Evolutionary conservation across 345 rosid genomes (phyloP).

Genomic region (Melaleuca quinquenervia): DNA sequence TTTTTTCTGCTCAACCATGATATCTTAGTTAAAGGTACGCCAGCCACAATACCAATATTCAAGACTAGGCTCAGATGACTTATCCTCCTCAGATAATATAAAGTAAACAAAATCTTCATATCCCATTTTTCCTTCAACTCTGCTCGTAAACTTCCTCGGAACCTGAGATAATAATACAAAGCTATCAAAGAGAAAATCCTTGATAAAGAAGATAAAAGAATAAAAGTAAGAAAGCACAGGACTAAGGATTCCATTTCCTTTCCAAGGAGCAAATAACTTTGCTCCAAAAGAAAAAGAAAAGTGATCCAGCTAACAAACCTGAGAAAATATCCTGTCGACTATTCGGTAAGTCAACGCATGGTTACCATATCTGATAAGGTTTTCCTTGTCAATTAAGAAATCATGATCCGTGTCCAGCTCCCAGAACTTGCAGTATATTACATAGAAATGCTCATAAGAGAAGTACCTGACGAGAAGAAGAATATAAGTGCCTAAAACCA

Average conservation of each 20-base stretch:
- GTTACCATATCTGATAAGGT: constrained; percentile 92
- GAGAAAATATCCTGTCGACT: constrained; percentile 88
- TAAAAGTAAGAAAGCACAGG: not conserved
- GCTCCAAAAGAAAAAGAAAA: not conserved
- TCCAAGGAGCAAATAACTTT: not conserved
- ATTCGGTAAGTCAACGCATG: constrained; percentile 96
- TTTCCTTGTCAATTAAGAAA: constrained; percentile 96
- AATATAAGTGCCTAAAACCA: not conserved
- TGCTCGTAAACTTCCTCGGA: constrained; percentile 79
- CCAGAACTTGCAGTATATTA: constrained; percentile 99
- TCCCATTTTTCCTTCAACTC: constrained; percentile 84
- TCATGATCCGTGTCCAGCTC: constrained; percentile 98
- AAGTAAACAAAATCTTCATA: constrained; percentile 96
- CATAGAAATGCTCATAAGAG: constrained; percentile 93
- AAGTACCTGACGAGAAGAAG: constrained; percentile 45
- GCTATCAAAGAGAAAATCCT: not conserved
- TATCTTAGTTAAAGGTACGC: not conserved
- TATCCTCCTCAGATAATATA: constrained; percentile 92
- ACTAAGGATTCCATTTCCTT: not conserved
- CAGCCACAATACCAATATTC: constrained; percentile 63
- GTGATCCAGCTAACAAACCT: constrained; percentile 34
- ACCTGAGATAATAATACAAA: constrained; percentile 21
- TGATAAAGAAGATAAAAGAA: not conserved
- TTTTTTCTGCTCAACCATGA: not conserved
- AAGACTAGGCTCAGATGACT: constrained; percentile 90